Evolutionary conservation across 1,284 basidiomycete species (phyloP), one percentile per base, ranked within the genome.

Genomic region (Mycosarcoma maydis): DNA sequence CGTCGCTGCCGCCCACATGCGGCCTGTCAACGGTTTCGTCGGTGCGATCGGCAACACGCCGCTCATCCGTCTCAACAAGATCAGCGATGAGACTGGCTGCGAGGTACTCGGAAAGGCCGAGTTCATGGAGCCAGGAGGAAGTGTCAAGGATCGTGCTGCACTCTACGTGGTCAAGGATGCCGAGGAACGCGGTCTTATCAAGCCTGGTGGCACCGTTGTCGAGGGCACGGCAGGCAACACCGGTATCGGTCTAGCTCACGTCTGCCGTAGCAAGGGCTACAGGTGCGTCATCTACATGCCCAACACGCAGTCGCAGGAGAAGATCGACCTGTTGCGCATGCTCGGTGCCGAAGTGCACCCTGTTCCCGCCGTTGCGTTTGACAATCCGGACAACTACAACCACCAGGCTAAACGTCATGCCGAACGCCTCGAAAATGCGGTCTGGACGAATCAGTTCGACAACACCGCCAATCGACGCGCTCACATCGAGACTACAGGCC

Each of bases 281-380:
- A 91, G 90, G 82, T 98, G 95, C 80, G 94, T 98, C n/a, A 98
- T 98, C 80, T 98, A 93, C 87, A 98, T 98, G 95, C 95, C 95
- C 44, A 87, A 97, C 83, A 92, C 90, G 2, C 94, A 96, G 87
- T 77, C 75, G 81, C 93, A 95, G 84, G 95, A 98, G 80, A 98
- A 98, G 85, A 97, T 98, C 68, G 94, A 98, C 83, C 88, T 98
- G 37, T 85, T 98, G 46, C 89, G 90, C 57, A 96, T 98, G 94
- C 88, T 98, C 20, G 94, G 94, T 24, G 95, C 94, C 8, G 94
- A 98, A 77, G 95, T 98, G 23, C 85, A 92, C 77, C 92, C 95
- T 34, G 95, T 98, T 2, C 93, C 94, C 14, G 95, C 94, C 4
- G 95, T 98, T 30, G 90, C 95, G 3, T 98, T 92, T 80, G 94